A percentile compares a stretch with the other conserved stretches of the same genome.
These are phyloP conservation scores for Rhizopus delemar DNA, from an alignment of 371 early-diverging fungal genomes.

Conservation along the genomic window DNA sequence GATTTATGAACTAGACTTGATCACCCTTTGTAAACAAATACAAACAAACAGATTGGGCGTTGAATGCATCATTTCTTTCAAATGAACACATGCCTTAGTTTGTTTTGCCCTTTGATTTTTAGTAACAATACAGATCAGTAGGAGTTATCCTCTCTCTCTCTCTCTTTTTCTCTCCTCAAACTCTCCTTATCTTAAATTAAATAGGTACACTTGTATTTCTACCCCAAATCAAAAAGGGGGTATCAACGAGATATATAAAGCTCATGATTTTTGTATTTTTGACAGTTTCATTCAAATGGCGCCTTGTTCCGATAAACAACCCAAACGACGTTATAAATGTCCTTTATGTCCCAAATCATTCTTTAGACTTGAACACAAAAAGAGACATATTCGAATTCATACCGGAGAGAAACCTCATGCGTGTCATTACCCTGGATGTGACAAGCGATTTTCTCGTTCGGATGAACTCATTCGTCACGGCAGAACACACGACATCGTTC, in stretches of 20 bases:
- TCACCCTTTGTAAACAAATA: no score
- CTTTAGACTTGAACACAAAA: constrained; percentile 65
- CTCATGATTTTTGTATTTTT: background rate
- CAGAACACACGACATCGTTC: constrained; percentile 48
- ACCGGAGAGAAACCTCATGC: constrained; percentile 82
- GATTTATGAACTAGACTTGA: no score
- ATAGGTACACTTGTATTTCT: background rate
- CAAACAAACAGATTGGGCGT: background rate
- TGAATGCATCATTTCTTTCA: background rate
- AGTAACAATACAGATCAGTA: background rate
- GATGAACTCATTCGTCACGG: constrained; percentile 65
- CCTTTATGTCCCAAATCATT: constrained; percentile 64
- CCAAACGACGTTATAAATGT: constrained; percentile 58
- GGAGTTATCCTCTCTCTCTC: background rate
- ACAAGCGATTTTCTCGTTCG: constrained; percentile 73
- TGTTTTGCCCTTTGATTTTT: background rate
- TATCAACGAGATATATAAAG: background rate
- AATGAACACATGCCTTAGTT: background rate
- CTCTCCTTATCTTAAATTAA: constrained; percentile 1
- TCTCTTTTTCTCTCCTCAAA: background rate
- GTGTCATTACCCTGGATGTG: constrained; percentile 67
- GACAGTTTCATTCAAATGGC: background rate
- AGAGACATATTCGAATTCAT: constrained; percentile 78
- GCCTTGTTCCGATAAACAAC: background rate
- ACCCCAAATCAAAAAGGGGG: background rate